Evolutionary conservation across 148 eudicot species (phyloP), one percentile per base, ranked within the genome.

Genomic region (Chenopodium berlandieri): DNA sequence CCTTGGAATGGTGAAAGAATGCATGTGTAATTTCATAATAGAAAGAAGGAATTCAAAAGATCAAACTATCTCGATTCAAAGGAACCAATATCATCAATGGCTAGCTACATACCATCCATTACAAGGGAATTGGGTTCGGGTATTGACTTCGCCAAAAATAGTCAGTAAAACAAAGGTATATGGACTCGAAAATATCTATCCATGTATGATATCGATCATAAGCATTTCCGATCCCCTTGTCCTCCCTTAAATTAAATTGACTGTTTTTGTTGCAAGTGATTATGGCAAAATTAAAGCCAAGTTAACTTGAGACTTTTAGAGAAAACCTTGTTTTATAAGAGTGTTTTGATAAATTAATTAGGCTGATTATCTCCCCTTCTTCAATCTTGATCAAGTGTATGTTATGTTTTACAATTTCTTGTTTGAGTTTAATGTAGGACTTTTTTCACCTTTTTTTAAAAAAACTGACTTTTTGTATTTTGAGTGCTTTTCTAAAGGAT

Each of bases 71-170:
- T 48, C 31, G 32, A 46, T 23, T 73, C 34, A 4, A 48, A 73
- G 56, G 63, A 52, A 60, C 62, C 46, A 37, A 66, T 40, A 40
- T 40, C 44, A 40, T 66, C 22, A 12, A 34, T 80, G 76, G 77
- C 63, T 81, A 30, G 74, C 63, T 81, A 30, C 30, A 27, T 27
- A 27, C 30, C 30, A 27, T 27, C 73, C 60, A 65, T 79, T 86
- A 84, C 86, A 91, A 86, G 91, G 77, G 84, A 88, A 85, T 82
- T 87, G 83, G 97, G 97, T 94, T 94, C 97, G 97, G 97, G 97
- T 85, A 92, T 94, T 94, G 97, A 94, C 97, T 92, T 89, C 79
- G 88, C 88, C 82, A 78, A 12, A 66, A 54, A 31, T 85, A 74
- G 37, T 30, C n/a, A 56, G 75, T 81, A 71, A 67, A 67, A n/a